Evolutionary conservation across 2,329 filamentous ascomycete genomes (phyloP).

Genomic region (Sporothrix dimorphospora): DNA sequence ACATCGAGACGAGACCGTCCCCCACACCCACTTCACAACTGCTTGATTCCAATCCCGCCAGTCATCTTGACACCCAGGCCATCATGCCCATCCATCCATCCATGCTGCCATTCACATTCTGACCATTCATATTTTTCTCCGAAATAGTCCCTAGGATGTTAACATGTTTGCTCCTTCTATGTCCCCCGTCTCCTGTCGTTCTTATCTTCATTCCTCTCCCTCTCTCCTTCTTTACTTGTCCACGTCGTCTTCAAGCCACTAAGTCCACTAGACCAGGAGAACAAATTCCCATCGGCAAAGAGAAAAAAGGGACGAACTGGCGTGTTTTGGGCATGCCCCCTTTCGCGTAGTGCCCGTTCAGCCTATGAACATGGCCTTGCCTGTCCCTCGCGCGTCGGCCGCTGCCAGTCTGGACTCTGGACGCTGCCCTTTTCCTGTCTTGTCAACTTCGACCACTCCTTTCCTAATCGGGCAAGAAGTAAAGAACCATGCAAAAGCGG

Average conservation of each 20-base stretch:
- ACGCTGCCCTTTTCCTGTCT: not conserved
- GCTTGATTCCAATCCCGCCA: constrained; percentile 12
- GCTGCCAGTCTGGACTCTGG: not conserved
- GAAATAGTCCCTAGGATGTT: not conserved
- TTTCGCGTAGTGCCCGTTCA: constrained; percentile 12
- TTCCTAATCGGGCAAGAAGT: constrained; percentile 25
- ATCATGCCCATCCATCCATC: not conserved
- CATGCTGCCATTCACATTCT: not conserved
- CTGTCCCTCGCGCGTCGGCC: not conserved
- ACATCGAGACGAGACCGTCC: not conserved
- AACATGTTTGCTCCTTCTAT: not conserved
- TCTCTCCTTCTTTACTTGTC: not conserved
- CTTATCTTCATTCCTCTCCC: not conserved
- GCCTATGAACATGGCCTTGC: not conserved
- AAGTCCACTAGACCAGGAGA: constrained; percentile 20
- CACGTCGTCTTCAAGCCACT: not conserved
- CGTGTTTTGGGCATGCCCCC: not conserved
- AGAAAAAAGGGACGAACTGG: not conserved
- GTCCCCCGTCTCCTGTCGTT: not conserved
- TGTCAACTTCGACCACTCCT: not conserved
- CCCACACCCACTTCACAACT: not conserved
- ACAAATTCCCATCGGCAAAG: not conserved
- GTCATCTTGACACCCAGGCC: not conserved
- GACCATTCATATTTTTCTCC: constrained; percentile 4
- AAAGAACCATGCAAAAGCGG: constrained; percentile 7